Conservation (phyloP, 371 early-diverging fungal species). For the Lichtheimia hyalospora region DNA sequence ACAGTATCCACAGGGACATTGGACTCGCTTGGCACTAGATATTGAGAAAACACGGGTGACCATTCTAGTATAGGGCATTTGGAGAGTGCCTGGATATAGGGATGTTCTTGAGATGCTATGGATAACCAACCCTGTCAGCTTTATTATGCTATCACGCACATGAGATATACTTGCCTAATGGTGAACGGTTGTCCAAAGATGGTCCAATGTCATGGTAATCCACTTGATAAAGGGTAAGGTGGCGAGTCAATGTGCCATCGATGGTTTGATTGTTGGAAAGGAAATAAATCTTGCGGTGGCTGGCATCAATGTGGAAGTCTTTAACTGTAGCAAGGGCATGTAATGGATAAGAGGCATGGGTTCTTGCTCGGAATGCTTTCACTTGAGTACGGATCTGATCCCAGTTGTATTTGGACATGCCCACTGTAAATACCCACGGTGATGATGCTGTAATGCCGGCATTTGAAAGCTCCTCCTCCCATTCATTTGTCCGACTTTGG, state of each 20-base stretch:
- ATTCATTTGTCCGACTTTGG: too few species aligned
- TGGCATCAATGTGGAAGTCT: slow-evolving; percentile 58
- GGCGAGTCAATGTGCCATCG: slow-evolving; percentile 15
- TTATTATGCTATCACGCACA: background rate
- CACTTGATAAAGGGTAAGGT: slow-evolving; percentile 27
- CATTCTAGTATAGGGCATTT: slow-evolving; percentile 9
- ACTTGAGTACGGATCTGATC: slow-evolving; percentile 62
- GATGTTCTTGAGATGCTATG: background rate
- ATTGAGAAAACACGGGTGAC: slow-evolving; percentile 18
- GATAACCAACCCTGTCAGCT: background rate
- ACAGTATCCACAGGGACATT: background rate
- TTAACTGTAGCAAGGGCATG: slow-evolving; percentile 46
- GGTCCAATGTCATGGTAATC: slow-evolving; percentile 13
- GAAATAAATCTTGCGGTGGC: slow-evolving; percentile 51
- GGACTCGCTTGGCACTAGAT: slow-evolving; percentile 2
- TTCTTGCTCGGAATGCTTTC: slow-evolving; percentile 49
- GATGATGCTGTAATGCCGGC: too few species aligned
- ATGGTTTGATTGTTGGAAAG: slow-evolving; percentile 49
- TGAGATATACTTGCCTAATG: background rate
- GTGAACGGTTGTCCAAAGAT: background rate
- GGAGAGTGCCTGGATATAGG: slow-evolving; percentile 5
- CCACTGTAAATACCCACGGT: too few species aligned
- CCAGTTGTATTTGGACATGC: slow-evolving; percentile 49
- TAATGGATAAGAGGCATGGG: slow-evolving; percentile 29
- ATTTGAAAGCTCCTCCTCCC: too few species aligned